Evolutionary conservation across 805 yeast genomes (phyloP).

Genomic region (Geotrichum ghanense): DNA sequence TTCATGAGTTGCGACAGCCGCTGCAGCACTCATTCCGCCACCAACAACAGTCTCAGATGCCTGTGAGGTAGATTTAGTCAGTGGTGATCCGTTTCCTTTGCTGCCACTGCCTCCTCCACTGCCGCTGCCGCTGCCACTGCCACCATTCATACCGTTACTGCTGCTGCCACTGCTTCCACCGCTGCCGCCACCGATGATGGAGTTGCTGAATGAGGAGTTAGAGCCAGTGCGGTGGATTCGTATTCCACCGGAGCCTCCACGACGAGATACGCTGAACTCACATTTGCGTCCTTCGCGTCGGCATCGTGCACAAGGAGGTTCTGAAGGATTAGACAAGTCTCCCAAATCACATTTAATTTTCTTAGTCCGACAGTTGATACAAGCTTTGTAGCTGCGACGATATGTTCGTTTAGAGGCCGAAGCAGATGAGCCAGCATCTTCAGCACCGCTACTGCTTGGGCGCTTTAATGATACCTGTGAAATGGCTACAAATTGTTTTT

Average conservation of each 20-base stretch:
- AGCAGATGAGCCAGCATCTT: too few relatives aligned
- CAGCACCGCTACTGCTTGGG: too few relatives aligned
- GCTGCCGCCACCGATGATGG: neutral
- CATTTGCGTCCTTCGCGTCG: conserved; percentile 74
- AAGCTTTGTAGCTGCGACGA: conserved; percentile 68
- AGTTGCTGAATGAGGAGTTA: neutral
- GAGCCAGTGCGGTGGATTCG: conserved; percentile 22
- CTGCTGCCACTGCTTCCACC: neutral
- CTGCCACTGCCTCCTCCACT: neutral
- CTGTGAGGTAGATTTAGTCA: conserved; percentile 39
- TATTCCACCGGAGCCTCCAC: conserved; percentile 38
- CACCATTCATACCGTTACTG: neutral
- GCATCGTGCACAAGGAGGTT: conserved; percentile 82
- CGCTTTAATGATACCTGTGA: too few relatives aligned
- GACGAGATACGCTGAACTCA: conserved; percentile 47
- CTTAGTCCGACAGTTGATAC: conserved; percentile 72
- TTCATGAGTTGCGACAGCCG: conserved; percentile 20
- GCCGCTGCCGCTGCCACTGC: conserved; percentile 1
- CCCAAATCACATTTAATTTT: conserved; percentile 86
- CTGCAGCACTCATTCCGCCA: conserved; percentile 2
- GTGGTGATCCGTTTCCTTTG: conserved; percentile 42
- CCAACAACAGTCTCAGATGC: conserved; percentile 4
- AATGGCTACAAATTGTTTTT: too few relatives aligned
- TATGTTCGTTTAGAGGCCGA: conserved; percentile 20
- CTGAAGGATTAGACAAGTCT: conserved; percentile 53